A percentile compares a stretch with the other conserved stretches of the same genome.
These are phyloP conservation scores for Diutina rugosa DNA, from an alignment of 1,139 yeast genomes.

Conservation along the genomic window DNA sequence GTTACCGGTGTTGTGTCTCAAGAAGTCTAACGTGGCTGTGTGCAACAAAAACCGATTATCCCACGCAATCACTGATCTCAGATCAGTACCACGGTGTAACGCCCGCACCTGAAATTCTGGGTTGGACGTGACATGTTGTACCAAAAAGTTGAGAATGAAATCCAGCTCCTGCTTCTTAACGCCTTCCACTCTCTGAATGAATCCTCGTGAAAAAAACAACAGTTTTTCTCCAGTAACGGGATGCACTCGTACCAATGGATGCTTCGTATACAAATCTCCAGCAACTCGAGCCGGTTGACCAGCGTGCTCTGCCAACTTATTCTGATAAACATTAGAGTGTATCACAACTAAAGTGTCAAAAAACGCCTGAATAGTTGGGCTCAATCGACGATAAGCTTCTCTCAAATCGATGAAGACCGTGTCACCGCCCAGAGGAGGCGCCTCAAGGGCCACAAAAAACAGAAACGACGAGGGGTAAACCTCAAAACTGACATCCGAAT, in stretches of 20 bases:
- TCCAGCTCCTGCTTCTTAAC: constrained; percentile 12
- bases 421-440: constrained; percentile 21
- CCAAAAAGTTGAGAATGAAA: constrained; percentile 13
- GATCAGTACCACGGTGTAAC: constrained; percentile 12
- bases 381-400: constrained; percentile 20
- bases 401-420: constrained; percentile 20
- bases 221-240: constrained; percentile 17
- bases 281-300: constrained; percentile 10
- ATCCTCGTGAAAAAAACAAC: constrained; percentile 12
- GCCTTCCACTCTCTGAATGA: constrained; percentile 13
- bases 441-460: constrained; percentile 19
- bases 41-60: constrained; percentile 14
- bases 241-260: constrained; percentile 17
- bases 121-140: constrained; percentile 11
- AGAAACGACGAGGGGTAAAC: constrained; percentile 19
- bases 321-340: constrained; percentile 15
- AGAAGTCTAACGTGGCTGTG: constrained; percentile 14
- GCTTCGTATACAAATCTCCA: constrained; percentile 14
- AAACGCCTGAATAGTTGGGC: constrained; percentile 16
- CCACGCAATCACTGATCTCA: constrained; percentile 14
- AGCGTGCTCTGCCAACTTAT: constrained; percentile 8
- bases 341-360: constrained; percentile 16
- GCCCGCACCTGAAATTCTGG: constrained; percentile 17
- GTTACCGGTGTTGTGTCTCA: constrained; percentile 9
- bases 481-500: constrained; percentile 21